These are phyloP conservation scores for Zoysia japonica DNA, from an alignment of 176 grass and related monocot genomes.

Conservation along the genomic window DNA sequence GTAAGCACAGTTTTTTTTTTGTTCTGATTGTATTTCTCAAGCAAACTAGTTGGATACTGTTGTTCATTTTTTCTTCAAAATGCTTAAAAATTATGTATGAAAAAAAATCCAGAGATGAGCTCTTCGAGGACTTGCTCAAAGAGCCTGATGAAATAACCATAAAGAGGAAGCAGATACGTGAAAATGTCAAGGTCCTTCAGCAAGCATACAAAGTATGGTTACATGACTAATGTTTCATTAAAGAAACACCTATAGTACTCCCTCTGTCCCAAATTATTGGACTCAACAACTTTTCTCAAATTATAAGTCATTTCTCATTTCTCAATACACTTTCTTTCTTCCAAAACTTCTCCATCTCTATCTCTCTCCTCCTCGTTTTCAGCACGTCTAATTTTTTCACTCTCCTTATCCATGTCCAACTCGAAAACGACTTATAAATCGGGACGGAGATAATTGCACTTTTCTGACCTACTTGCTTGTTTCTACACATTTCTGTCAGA, in stretches of 20 bases:
- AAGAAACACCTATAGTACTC: neutral
- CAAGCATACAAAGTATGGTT: constrained; percentile 84
- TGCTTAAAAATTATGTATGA: constrained; percentile 5
- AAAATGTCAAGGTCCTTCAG: constrained; percentile 81
- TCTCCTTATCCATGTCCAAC: no score
- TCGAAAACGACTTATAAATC: no score
- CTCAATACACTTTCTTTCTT: no score
- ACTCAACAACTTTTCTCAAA: no score
- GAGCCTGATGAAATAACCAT: constrained; percentile 87
- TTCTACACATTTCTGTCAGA: constrained; percentile 40
- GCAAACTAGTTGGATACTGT: neutral
- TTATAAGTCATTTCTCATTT: no score
- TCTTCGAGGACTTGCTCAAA: constrained; percentile 84
- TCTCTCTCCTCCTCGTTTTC: no score
- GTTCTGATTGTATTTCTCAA: neutral
- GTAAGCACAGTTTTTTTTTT: constrained; percentile 42
- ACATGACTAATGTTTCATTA: neutral
- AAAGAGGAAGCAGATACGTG: constrained; percentile 81
- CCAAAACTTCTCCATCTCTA: no score
- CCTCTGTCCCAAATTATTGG: no score
- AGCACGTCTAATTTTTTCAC: no score
- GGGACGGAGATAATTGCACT: neutral
- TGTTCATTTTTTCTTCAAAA: constrained; percentile 10
- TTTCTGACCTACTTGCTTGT: neutral
- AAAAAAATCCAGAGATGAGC: constrained; percentile 58